Percentiles rank a stretch among this genome's conserved stretches.
Conservation (phyloP, 169 alveolate genomes). For the Neospora caninum region DNA sequence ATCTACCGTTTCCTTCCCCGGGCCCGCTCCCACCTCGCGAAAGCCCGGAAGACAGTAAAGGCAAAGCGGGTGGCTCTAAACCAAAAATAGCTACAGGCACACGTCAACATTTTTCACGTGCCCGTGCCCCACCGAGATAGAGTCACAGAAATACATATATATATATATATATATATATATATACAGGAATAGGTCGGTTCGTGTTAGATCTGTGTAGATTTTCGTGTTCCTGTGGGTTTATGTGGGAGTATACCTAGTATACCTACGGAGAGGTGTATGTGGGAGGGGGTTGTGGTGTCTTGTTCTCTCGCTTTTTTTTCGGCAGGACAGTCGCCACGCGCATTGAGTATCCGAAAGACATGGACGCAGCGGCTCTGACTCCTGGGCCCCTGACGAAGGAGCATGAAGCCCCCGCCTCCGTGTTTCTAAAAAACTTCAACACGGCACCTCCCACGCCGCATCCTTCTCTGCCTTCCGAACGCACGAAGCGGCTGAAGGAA, state of each 20-base stretch:
- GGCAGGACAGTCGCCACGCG: neutral
- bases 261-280: neutral
- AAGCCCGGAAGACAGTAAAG: too few species aligned
- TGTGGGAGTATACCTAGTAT: too few species aligned
- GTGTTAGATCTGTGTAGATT: neutral
- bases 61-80: too few species aligned
- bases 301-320: neutral
- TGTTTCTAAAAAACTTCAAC: neutral
- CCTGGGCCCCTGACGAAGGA: neutral
- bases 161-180: neutral
- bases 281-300: neutral
- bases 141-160: neutral
- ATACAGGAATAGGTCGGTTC: neutral
- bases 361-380: neutral
- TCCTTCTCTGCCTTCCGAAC: neutral
- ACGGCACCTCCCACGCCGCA: neutral
- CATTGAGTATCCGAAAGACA: neutral
- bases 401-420: constrained; percentile 8
- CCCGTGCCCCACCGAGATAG: too few species aligned
- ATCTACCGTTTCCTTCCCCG: too few species aligned
- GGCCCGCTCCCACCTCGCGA: too few species aligned
- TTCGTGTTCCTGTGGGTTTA: too few species aligned
- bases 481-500: too few species aligned
- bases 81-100: too few species aligned
- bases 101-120: too few species aligned